Conservation (phyloP, 139 green algal species). For the Closterium sp. region DNA sequence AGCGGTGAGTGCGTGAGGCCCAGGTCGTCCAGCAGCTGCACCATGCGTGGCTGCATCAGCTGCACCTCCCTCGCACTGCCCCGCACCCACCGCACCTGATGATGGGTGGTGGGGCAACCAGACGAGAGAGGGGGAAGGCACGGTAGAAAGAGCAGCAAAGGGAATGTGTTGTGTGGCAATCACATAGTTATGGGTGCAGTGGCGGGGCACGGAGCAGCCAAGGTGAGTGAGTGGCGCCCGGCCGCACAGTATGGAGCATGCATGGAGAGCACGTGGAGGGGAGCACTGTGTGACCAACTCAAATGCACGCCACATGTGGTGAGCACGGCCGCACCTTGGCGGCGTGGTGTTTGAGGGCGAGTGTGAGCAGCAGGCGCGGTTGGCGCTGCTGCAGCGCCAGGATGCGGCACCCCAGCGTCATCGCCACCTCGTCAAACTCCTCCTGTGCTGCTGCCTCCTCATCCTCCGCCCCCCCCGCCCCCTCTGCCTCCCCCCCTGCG, state of each 20-base stretch:
- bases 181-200: too few species aligned
- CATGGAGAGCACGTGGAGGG: too few species aligned
- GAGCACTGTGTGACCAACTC: too few species aligned
- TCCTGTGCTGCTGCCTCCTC: constrained; percentile 24
- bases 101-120: not conserved
- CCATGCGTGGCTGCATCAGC: not conserved
- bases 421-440: constrained; percentile 46
- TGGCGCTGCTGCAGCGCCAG: constrained; percentile 22
- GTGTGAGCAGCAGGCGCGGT: constrained; percentile 24
- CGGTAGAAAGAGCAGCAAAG: not conserved
- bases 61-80: not conserved
- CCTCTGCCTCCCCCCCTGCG: not conserved
- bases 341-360: constrained; percentile 18
- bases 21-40: not conserved
- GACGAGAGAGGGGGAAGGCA: too few species aligned
- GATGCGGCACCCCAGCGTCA: constrained; percentile 45
- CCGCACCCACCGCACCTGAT: not conserved
- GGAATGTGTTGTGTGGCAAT: not conserved
- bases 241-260: too few species aligned
- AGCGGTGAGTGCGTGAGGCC: not conserved
- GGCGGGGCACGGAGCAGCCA: too few species aligned
- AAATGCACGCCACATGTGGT: not conserved
- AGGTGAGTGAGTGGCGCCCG: too few species aligned
- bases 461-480: not conserved
- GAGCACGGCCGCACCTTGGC: constrained; percentile 17